Base-by-base conservation (phyloP, 139 green algal genomes). In the Micractinium sp. region DNA sequence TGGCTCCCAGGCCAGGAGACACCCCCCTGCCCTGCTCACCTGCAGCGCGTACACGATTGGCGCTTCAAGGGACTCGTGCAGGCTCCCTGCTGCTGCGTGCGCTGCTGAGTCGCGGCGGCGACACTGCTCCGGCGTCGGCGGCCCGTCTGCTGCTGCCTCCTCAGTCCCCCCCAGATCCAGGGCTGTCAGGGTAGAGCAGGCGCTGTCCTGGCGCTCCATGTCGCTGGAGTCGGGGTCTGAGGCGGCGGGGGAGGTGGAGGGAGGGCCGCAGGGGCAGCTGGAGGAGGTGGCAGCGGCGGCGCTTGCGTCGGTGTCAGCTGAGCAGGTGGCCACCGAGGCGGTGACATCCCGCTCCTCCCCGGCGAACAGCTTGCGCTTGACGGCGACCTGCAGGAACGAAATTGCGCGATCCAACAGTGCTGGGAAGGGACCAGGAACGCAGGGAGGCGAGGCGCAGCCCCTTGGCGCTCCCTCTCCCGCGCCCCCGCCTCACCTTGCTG, bases 201-300 rank as follows among this genome's bases (percentile, higher is more conserved):
- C 39, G 83, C 83, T 80, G 83, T 87, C 66, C 83, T 87, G 83
- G 38, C 38, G 67, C 19, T 79, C 36, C 66, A 80, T 27, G n/a
- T 79, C 38, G 31, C 16, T 38, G 71, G 71, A 38, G 71, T 33
- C 29, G 74, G 36, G 27, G 33, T 47, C n/a, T 1, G 15, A 16
- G 74, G 33, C 2, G 74, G 33, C 74, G n/a, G n/a, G 36, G 74
- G 33, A 56, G 47, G 47, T 56, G 47, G 47, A 56, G 47, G 47
- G 47, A 56, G 47, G 47, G 47, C 47, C 47, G 47, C 47, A 56
- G 7, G 47, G 47, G 47, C 47, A 56, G 47, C 47, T 56, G 47
- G 47, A 56, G 47, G 47, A 56, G 47, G 7, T 56, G 47, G 47
- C 47, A 16, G 47, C 47, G 35, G 29, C 23, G 7, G 3, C 27